A percentile compares a stretch with the other conserved stretches of the same genome.
Conservation (phyloP, 805 yeast species). For the Teunomyces pallodes region DNA sequence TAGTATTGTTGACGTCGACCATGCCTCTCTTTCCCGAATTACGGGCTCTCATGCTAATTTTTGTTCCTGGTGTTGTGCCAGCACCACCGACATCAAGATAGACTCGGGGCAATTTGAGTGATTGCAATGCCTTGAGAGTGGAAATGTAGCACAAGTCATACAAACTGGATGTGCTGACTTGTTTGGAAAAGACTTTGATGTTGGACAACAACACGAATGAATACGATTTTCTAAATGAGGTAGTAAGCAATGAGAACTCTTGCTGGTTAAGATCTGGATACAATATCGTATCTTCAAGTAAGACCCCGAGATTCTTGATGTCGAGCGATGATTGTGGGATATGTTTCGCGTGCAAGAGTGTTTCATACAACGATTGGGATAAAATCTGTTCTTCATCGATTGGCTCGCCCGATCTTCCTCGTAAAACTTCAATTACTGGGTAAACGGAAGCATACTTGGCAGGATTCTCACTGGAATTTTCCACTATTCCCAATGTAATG, state of each 20-base stretch:
- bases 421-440: constrained; percentile 72
- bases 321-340: constrained; percentile 35
- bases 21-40: constrained; percentile 35
- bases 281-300: constrained; percentile 16
- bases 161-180: constrained; percentile 59
- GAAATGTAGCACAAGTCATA: constrained; percentile 76
- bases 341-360: constrained; percentile 55
- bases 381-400: constrained; percentile 80
- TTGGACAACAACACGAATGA: constrained; percentile 63
- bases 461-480: constrained; percentile 37
- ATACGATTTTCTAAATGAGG: constrained; percentile 16
- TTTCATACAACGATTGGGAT: constrained; percentile 63
- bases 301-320: constrained; percentile 14
- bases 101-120: constrained; percentile 63
- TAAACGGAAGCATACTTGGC: constrained; percentile 43
- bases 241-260: constrained; percentile 12
- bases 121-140: constrained; percentile 57
- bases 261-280: constrained; percentile 24
- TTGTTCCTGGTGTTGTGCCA: constrained; percentile 54
- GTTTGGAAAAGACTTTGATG: constrained; percentile 71
- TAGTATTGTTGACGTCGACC: constrained; percentile 44
- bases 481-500: constrained; percentile 65
- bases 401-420: constrained; percentile 79
- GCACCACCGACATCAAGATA: constrained; percentile 44
- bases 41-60: constrained; percentile 51